Conservation (phyloP, 768 basidiomycete genomes). For the Boletus fagicola region DNA sequence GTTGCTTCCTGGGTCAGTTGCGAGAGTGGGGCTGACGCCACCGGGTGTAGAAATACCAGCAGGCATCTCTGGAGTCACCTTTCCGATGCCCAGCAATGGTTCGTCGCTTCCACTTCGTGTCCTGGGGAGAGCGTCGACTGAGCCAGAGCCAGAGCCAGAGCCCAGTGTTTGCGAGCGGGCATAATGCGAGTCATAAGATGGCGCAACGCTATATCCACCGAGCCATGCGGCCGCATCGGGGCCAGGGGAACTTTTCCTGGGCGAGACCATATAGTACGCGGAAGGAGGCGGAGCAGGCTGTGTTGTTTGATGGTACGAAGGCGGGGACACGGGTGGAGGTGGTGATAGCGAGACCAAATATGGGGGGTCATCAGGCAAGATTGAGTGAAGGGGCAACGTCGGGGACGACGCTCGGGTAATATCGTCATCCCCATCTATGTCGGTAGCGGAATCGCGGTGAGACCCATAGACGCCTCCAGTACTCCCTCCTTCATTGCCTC, state of each 20-base stretch:
- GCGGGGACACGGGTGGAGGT: conserved; percentile 16
- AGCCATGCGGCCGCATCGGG: conserved; percentile 29
- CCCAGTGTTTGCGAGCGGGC: conserved; percentile 30
- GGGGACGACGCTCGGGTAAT: conserved; percentile 22
- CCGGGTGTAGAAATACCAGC: conserved; percentile 3
- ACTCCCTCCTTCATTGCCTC: conserved; percentile 24
- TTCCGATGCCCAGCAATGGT: conserved; percentile 23
- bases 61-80: conserved; percentile 5
- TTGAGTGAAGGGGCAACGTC: conserved; percentile 21
- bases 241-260: conserved; percentile 28
- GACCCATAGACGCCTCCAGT: conserved; percentile 31
- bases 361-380: conserved; percentile 11
- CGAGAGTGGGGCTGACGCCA: conserved; percentile 6
- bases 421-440: conserved; percentile 10
- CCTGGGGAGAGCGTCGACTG: conserved; percentile 27
- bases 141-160: conserved; percentile 26
- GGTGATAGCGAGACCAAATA: conserved; percentile 27
- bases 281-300: conserved; percentile 28
- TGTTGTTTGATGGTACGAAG: conserved; percentile 4
- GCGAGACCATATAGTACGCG: conserved; percentile 16
- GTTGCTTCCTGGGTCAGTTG: conserved; percentile 11
- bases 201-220: conserved; percentile 23
- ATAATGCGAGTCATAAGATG: conserved; percentile 29
- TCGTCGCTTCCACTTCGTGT: conserved; percentile 34
- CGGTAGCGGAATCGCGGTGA: conserved; percentile 10